Evolutionary conservation across 75 land plant species (phyloP), one percentile per base, ranked within the genome.

Genomic region (Sequoia sempervirens): DNA sequence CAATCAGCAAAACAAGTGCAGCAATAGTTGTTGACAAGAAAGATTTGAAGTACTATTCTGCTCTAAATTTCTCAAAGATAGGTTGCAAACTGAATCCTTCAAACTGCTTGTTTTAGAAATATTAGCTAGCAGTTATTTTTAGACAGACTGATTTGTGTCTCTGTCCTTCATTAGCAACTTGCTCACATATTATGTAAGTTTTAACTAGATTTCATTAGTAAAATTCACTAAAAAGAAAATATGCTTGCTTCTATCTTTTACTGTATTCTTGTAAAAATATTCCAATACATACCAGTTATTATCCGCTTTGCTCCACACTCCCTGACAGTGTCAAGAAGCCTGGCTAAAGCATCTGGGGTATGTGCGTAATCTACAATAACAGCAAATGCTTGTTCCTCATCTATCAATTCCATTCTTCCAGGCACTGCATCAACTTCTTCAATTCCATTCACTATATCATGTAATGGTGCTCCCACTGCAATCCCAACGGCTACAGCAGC

Each of bases 341-440:
- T 88, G n/a, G 95, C 92, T 36, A 97, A 85, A 66, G 93, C 93
- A 86, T 93, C 95, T 61, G 99, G 96, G 56, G 99, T 92, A 56
- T 89, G 93, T 73, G 99, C 99, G 87, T 94, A 89, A 75, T 97
- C 99, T 40, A 97, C 99, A 83, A 97, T 90, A 18, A 97, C 99
- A n/a, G 94, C 98, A 89, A 92, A 97, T 30, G 99, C 95, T 82
- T 97, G 99, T 83, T 97, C 99, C 83, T 97, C 99, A 86, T 97
- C 99, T 28, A 97, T 93, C 72, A 97, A 86, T 85, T 97, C 99
- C 86, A 90, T 92, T 83, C 96, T 92, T 18, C 99, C 99, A 32
- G 97, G 97, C 80, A 95, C 93, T 13, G 88, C 94, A 93, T 95
- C 95, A 81, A 95, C 94, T 83, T 94, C 97, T 82, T 93, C 97